Conservation (phyloP, 768 basidiomycete genomes). For the Pleurotus platypus region DNA sequence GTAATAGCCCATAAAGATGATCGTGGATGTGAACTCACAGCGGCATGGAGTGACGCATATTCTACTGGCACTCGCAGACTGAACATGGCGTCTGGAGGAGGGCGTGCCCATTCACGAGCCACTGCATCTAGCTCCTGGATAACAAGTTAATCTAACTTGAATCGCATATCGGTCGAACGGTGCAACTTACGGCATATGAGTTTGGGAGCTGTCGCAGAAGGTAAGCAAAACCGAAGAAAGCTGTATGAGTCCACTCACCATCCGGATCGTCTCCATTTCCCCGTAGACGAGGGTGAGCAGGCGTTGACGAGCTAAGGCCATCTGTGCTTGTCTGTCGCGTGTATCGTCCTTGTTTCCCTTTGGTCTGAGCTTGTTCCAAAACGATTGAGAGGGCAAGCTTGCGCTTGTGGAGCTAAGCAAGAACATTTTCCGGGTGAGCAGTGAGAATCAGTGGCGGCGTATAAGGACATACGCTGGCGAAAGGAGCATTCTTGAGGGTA, state of each 20-base stretch:
- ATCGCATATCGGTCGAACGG: background rate
- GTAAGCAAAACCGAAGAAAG: conserved; percentile 10
- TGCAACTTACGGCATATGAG: conserved; percentile 51
- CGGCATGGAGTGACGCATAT: conserved; percentile 79
- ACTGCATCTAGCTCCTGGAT: conserved; percentile 74
- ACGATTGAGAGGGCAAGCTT: conserved; percentile 48
- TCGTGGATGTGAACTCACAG: conserved; percentile 45
- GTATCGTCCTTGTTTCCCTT: conserved; percentile 66
- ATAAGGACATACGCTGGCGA: conserved; percentile 67
- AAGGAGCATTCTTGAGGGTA: conserved; percentile 55
- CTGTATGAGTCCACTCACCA: conserved; percentile 37
- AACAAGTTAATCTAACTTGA: conserved; percentile 8
- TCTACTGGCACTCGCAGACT: conserved; percentile 82
- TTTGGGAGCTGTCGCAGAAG: conserved; percentile 54
- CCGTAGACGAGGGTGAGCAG: conserved; percentile 79
- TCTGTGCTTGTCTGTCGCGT: conserved; percentile 48
- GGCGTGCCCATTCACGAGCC: conserved; percentile 84
- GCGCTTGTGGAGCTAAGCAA: conserved; percentile 61
- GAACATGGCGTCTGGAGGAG: conserved; percentile 76
- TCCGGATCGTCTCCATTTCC: conserved; percentile 84
- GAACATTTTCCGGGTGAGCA: conserved; percentile 27
- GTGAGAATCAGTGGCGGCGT: conserved; percentile 14
- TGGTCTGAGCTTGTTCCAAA: conserved; percentile 70
- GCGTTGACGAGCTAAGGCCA: conserved; percentile 71
- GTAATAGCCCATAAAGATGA: conserved; percentile 10